Percentiles rank a stretch among this genome's conserved stretches.
Evolutionary conservation across 1,139 yeast genomes (phyloP).

Genomic region (Zygotorulaspora mrakii): DNA sequence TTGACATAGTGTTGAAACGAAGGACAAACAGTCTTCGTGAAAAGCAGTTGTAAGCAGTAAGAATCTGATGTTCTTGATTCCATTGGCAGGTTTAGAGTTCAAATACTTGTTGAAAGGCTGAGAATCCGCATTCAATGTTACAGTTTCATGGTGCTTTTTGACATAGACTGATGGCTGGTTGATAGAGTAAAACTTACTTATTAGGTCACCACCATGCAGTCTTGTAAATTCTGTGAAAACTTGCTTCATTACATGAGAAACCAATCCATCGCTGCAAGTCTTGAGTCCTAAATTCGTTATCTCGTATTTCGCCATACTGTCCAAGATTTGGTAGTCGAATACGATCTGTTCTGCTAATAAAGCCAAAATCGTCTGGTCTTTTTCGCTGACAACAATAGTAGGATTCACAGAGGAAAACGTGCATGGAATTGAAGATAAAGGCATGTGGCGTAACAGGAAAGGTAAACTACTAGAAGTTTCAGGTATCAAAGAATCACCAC

Average conservation of each 20-base stretch:
- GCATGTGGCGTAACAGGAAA: slow-evolving; percentile 57
- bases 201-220: slow-evolving; percentile 28
- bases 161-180: slow-evolving; percentile 32
- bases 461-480: slow-evolving; percentile 52
- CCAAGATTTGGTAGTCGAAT: slow-evolving; percentile 41
- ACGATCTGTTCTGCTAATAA: slow-evolving; percentile 43
- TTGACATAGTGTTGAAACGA: slow-evolving; percentile 32
- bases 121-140: slow-evolving; percentile 33
- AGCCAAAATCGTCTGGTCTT: slow-evolving; percentile 30
- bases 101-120: slow-evolving; percentile 36
- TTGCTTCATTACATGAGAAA: slow-evolving; percentile 21
- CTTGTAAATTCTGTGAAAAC: slow-evolving; percentile 27
- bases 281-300: slow-evolving; percentile 21
- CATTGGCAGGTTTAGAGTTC: slow-evolving; percentile 51
- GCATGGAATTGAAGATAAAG: slow-evolving; percentile 56
- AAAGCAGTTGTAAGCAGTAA: slow-evolving; percentile 43
- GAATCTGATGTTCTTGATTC: slow-evolving; percentile 51
- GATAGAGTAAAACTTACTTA: slow-evolving; percentile 26
- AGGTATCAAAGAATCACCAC: slow-evolving; percentile 15
- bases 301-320: slow-evolving; percentile 24
- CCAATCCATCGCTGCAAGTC: slow-evolving; percentile 23
- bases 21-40: slow-evolving; percentile 28
- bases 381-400: slow-evolving; percentile 21
- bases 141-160: slow-evolving; percentile 31
- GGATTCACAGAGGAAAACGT: slow-evolving; percentile 40